Evolutionary conservation across 148 eudicot genomes (phyloP), one percentile per base, ranked within the genome.

Genomic region (Agrostemma githago): DNA sequence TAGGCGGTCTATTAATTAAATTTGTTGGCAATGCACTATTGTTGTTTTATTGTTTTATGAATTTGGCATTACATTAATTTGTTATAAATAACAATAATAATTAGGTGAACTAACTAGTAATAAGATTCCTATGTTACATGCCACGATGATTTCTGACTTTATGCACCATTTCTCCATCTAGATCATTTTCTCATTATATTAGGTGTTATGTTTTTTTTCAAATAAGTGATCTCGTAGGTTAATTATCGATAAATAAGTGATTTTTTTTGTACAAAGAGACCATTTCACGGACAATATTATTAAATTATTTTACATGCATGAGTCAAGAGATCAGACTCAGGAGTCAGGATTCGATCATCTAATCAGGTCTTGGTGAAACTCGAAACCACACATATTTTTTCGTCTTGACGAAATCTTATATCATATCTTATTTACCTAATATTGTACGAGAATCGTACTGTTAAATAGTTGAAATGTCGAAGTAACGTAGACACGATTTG

Each of bases 101-200:
- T 78, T 72, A 68, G 8, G 64, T 38, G 46, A 59, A 72, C 71
- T 59, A 51, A 51, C 14, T 51, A 11, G 56, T 59, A 73, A 67
- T 80, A 76, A 48, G 79, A 61, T 80, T 76, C 76, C 56, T 19
- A 76, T 76, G 56, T 72, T 72, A 58, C 60, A 73, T 70, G 79
- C 70, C 83, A 80, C 79, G 70, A 80, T 20, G 77, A 76, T 3
- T 48, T 43, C 77, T 80, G 77, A 76, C 79, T 77, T 72, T 21
- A n/a, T n/a, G 77, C 43, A 40, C 64, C 83, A 68, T 72, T 80
- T 80, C 65, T 77, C 83, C 60, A 76, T 26, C 80, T 57, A 12
- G 8, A 16, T 40, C 43, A 56, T 43, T 54, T n/a, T 62, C n/a
- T 46, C 42, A 26, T 46, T 42, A 26, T 76, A 80, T 68, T 80